Evolutionary conservation across 2,329 filamentous ascomycete genomes (phyloP).

Genomic region (Nemania bipapillata): DNA sequence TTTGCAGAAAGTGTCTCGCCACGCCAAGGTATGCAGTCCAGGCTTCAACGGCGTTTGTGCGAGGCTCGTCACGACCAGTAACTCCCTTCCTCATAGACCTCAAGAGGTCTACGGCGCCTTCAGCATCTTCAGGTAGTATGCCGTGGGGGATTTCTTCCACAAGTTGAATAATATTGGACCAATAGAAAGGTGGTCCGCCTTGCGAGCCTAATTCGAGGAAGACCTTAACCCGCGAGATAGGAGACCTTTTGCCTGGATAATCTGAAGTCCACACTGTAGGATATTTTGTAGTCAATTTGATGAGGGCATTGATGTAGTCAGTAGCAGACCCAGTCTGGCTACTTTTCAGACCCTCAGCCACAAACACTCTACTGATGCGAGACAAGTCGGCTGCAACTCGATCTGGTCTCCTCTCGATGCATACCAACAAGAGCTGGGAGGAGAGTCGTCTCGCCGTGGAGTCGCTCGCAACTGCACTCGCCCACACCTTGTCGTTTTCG

Average conservation of each 20-base stretch:
- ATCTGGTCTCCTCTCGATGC: slow-evolving; percentile 60
- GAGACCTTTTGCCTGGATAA: slow-evolving; percentile 64
- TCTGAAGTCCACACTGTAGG: slow-evolving; percentile 78
- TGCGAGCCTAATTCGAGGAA: slow-evolving; percentile 89
- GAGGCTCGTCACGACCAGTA: slow-evolving; percentile 77
- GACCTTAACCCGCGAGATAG: slow-evolving; percentile 68
- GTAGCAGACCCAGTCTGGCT: slow-evolving; percentile 78
- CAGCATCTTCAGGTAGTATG: slow-evolving; percentile 63
- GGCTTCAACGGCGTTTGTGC: slow-evolving; percentile 72
- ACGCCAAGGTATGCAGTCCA: slow-evolving; percentile 81
- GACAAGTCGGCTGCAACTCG: slow-evolving; percentile 62
- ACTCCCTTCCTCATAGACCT: slow-evolving; percentile 77
- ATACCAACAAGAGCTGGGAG: slow-evolving; percentile 63
- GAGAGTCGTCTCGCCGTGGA: slow-evolving; percentile 62
- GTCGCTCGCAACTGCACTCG: slow-evolving; percentile 72
- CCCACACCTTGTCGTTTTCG: slow-evolving; percentile 73
- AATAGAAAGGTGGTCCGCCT: slow-evolving; percentile 76
- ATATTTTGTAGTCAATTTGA: slow-evolving; percentile 70
- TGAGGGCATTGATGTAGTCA: slow-evolving; percentile 75
- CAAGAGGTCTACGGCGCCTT: slow-evolving; percentile 70
- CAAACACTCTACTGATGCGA: slow-evolving; percentile 67
- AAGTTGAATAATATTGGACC: slow-evolving; percentile 73
- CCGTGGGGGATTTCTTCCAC: slow-evolving; percentile 66
- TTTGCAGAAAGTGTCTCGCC: slow-evolving; percentile 63
- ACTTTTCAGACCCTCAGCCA: slow-evolving; percentile 77